phyloP scores from a whole-genome alignment of 306 rosid genomes.

The Vigna reflexopilosa region DNA sequence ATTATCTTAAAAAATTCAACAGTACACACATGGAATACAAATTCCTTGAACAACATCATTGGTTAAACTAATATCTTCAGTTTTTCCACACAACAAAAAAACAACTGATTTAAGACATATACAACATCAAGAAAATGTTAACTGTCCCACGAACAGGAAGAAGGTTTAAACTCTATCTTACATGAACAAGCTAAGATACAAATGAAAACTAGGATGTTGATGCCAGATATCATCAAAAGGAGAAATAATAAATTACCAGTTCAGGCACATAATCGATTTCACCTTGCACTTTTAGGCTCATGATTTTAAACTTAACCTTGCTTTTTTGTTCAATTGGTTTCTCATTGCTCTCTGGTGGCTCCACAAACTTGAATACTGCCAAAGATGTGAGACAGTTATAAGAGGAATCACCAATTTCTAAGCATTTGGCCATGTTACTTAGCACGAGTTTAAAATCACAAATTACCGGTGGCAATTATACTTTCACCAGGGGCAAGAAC shows the following conservation, averaged over 20 bases:
- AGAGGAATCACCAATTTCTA: conserved; percentile 36
- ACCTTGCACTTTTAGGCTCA: conserved; percentile 94
- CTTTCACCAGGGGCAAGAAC: conserved; percentile 91
- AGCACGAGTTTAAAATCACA: conserved; percentile 39
- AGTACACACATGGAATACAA: conserved; percentile 4
- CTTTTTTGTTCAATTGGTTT: conserved; percentile 77
- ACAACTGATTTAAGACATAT: conserved; percentile 4
- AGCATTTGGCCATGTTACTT: conserved; percentile 4
- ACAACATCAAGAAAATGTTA: conserved; percentile 3
- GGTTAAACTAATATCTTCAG: conserved; percentile 5
- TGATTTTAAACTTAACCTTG: conserved; percentile 93
- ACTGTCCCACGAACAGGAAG: conserved; percentile 2
- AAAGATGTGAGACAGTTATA: conserved; percentile 41
- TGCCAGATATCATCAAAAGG: conserved; percentile 21
- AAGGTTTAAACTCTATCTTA: conserved; percentile 18
- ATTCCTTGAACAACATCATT: not conserved
- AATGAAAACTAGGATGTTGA: conserved; percentile 16
- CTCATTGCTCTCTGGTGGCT: conserved; percentile 89
- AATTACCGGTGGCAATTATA: conserved; percentile 83
- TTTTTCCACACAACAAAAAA: not conserved
- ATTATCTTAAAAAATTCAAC: not conserved
- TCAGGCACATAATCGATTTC: conserved; percentile 92
- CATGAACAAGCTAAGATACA: conserved; percentile 31
- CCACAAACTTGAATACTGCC: conserved; percentile 96
- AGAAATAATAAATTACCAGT: conserved; percentile 63